Conservation (phyloP, 2,329 filamentous ascomycete genomes). For the Colletotrichum scovillei region DNA sequence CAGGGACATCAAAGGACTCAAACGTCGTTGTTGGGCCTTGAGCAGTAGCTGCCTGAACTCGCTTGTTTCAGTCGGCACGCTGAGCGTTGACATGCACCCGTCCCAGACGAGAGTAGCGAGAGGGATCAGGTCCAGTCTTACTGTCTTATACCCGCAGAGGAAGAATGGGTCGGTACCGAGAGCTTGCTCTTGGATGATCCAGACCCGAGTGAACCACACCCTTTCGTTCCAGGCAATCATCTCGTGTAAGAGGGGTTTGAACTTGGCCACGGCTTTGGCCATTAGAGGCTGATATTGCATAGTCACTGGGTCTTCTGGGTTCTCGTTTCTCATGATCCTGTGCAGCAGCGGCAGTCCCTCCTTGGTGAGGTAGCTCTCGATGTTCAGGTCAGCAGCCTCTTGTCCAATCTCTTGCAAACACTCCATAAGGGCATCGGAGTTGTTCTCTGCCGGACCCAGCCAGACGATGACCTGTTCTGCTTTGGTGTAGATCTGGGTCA, state of each 20-base stretch:
- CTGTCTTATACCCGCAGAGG: slow-evolving; percentile 40
- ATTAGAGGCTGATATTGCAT: slow-evolving; percentile 26
- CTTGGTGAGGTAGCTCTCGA: slow-evolving; percentile 15
- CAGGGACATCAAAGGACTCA: background rate
- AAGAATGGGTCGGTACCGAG: slow-evolving; percentile 41
- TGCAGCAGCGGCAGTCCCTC: slow-evolving; percentile 14
- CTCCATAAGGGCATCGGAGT: slow-evolving; percentile 34
- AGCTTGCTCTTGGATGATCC: slow-evolving; percentile 44
- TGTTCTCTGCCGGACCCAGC: slow-evolving; percentile 42
- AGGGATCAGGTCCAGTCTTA: slow-evolving; percentile 43
- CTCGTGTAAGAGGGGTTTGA: background rate
- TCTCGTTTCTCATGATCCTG: slow-evolving; percentile 6
- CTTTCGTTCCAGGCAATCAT: slow-evolving; percentile 27
- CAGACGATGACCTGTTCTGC: slow-evolving; percentile 48
- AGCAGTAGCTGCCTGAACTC: background rate
- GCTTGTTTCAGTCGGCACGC: background rate
- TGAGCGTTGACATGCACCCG: slow-evolving; percentile 15
- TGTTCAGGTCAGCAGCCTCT: slow-evolving; percentile 41
- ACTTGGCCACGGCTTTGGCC: background rate
- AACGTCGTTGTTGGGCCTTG: background rate
- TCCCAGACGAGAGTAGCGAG: slow-evolving; percentile 36
- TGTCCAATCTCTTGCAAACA: slow-evolving; percentile 39
- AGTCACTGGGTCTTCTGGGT: slow-evolving; percentile 37
- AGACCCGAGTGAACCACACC: slow-evolving; percentile 43
- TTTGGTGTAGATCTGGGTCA: slow-evolving; percentile 50